These are phyloP conservation scores for Penicillium lagena DNA, from an alignment of 495 filamentous ascomycete genomes.

Conservation along the genomic window DNA sequence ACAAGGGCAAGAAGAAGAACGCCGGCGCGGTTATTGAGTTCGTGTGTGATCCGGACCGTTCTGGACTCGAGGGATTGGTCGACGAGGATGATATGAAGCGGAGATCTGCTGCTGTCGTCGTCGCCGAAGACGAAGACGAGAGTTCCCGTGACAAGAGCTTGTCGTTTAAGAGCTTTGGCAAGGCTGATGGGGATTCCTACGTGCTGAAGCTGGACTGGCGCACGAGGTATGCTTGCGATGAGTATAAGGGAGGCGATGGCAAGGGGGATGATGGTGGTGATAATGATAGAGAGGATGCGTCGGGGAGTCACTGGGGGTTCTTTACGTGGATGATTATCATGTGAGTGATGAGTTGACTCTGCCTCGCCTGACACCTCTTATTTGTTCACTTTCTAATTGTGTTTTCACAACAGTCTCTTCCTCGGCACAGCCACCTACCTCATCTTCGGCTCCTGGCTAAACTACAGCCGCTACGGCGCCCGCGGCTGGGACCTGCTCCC, in stretches of 20 bases:
- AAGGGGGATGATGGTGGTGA: slow-evolving; percentile 27
- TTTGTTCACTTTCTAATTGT: neutral
- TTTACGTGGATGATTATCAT: slow-evolving; percentile 97
- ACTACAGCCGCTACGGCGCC: slow-evolving; percentile 94
- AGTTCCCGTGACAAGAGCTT: slow-evolving; percentile 49
- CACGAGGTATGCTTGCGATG: slow-evolving; percentile 80
- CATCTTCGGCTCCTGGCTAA: slow-evolving; percentile 97
- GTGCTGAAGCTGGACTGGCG: slow-evolving; percentile 71
- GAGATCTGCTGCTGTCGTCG: neutral
- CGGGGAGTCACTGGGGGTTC: slow-evolving; percentile 67
- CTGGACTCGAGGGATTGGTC: slow-evolving; percentile 61
- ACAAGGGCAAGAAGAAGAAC: slow-evolving; percentile 37
- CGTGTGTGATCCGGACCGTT: slow-evolving; percentile 61
- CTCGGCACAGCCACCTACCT: slow-evolving; percentile 81
- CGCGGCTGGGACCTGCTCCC: slow-evolving; percentile 94
- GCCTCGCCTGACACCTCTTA: neutral
- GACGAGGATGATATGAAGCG: slow-evolving; percentile 18
- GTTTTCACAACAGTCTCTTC: slow-evolving; percentile 52
- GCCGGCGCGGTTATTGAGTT: slow-evolving; percentile 79
- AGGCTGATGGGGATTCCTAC: slow-evolving; percentile 40
- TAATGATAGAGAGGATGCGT: slow-evolving; percentile 32
- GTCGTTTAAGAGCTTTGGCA: slow-evolving; percentile 62
- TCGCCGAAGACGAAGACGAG: slow-evolving; percentile 19
- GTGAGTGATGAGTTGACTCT: slow-evolving; percentile 49
- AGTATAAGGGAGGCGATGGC: slow-evolving; percentile 35